Evolutionary conservation across 2,329 filamentous ascomycete genomes (phyloP).

Genomic region (Epichloe glyceriae): DNA sequence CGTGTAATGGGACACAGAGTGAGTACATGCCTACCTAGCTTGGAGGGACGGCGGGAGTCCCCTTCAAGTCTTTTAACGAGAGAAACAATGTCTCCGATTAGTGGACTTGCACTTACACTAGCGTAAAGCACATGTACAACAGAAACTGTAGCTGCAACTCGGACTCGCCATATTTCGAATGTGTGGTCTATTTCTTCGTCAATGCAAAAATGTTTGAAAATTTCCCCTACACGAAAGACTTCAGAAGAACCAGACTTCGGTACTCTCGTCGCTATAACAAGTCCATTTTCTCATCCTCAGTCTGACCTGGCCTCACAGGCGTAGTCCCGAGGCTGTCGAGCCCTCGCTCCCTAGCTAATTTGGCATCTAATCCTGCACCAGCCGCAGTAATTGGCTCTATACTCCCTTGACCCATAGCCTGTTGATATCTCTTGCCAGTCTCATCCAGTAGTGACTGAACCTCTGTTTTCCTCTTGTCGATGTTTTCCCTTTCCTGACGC

Average conservation of each 20-base stretch:
- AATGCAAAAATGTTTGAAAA: no score
- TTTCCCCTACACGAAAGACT: no score
- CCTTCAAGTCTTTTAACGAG: no score
- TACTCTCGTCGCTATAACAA: constrained; percentile 4
- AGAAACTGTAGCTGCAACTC: no score
- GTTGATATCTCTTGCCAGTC: constrained; percentile 53
- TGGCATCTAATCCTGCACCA: constrained; percentile 2
- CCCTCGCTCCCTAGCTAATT: constrained; percentile 20
- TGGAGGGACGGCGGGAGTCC: no score
- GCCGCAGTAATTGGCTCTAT: constrained; percentile 3
- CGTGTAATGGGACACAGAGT: no score
- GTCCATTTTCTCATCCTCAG: constrained; percentile 8
- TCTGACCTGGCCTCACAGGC: constrained; percentile 13
- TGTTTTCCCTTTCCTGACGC: constrained; percentile 52
- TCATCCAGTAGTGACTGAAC: constrained; percentile 72
- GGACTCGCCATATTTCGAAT: no score
- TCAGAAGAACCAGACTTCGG: neutral
- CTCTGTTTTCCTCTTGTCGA: constrained; percentile 59
- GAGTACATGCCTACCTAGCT: no score
- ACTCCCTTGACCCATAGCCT: constrained; percentile 24
- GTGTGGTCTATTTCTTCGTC: no score
- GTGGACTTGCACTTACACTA: no score
- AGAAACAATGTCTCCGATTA: no score
- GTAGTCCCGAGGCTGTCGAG: constrained; percentile 23
- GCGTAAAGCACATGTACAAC: no score